Conservation (phyloP, 2,329 filamentous ascomycete genomes). For the Aspergillus puulaauensis region DNA sequence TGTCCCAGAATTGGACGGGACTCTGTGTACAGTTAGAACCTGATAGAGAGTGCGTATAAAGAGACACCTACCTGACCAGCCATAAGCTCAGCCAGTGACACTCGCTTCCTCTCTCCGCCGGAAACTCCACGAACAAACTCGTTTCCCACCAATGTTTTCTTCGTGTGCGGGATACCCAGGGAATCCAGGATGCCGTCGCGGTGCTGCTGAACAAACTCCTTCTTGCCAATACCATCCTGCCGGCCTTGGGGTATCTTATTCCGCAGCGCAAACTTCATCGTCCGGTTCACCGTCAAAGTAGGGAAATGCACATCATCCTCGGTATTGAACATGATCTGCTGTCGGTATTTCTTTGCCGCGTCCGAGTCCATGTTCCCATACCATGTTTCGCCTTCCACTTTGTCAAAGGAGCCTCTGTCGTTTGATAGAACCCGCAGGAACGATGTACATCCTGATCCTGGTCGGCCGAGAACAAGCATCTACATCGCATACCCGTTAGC, state of each 20-base stretch:
- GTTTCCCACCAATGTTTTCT: conserved; percentile 65
- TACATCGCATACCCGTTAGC: conserved; percentile 4
- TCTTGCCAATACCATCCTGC: conserved; percentile 22
- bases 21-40: conserved; percentile 22
- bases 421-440: conserved; percentile 69
- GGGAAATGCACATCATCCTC: conserved; percentile 75
- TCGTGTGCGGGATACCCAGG: conserved; percentile 49
- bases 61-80: conserved; percentile 47
- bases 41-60: too few relatives aligned
- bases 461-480: conserved; percentile 67
- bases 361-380: conserved; percentile 56
- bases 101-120: conserved; percentile 67
- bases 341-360: conserved; percentile 42
- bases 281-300: conserved; percentile 71
- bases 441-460: conserved; percentile 69
- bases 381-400: conserved; percentile 52
- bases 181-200: conserved; percentile 33
- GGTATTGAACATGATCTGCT: conserved; percentile 66
- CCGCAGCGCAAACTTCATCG: conserved; percentile 68
- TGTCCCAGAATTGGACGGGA: conserved; percentile 65
- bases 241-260: conserved; percentile 39
- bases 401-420: conserved; percentile 58
- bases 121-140: conserved; percentile 65
- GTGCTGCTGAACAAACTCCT: conserved; percentile 31
- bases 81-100: conserved; percentile 63